Percentiles rank a stretch among this genome's conserved stretches.
Conservation (phyloP, 2,329 filamentous ascomycete genomes). For the Colletotrichum cereale region DNA sequence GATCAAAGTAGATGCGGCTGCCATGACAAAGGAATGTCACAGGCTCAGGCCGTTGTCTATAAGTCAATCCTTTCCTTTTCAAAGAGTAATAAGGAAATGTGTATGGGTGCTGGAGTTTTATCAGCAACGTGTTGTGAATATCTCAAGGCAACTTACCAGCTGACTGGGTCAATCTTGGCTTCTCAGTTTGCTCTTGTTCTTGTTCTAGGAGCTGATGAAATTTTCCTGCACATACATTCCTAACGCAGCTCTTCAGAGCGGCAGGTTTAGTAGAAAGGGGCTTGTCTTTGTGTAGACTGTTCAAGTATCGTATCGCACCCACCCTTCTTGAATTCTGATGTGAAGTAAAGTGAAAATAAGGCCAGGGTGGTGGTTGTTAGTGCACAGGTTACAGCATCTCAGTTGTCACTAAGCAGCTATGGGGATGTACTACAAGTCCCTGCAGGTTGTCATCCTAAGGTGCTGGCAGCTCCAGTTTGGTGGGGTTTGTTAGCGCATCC, state of each 20-base stretch:
- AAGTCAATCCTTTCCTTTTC: neutral
- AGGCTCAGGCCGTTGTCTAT: too few relatives aligned
- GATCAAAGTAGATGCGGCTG: constrained; percentile 27
- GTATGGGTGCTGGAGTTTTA: neutral
- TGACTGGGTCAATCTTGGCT: neutral
- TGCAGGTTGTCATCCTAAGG: neutral
- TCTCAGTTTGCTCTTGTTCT: neutral
- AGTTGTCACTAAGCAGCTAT: neutral
- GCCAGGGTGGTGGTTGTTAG: constrained; percentile 1
- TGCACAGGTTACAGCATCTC: neutral
- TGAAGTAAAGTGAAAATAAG: neutral
- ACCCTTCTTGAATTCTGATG: neutral
- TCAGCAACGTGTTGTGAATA: constrained; percentile 23
- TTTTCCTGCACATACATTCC: too few relatives aligned
- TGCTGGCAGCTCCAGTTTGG: neutral
- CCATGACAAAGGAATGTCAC: neutral
- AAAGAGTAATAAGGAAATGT: too few relatives aligned
- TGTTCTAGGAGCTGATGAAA: too few relatives aligned
- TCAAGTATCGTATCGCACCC: too few relatives aligned
- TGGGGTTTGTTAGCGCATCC: constrained; percentile 8
- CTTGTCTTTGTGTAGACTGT: neutral
- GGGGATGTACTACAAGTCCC: constrained; percentile 1
- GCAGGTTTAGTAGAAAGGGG: neutral
- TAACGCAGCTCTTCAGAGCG: neutral
- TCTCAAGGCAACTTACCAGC: neutral